Percentiles rank a stretch among this genome's conserved stretches.
Conservation (phyloP, 1,139 yeast genomes). For the Kodamaea derodonti region DNA sequence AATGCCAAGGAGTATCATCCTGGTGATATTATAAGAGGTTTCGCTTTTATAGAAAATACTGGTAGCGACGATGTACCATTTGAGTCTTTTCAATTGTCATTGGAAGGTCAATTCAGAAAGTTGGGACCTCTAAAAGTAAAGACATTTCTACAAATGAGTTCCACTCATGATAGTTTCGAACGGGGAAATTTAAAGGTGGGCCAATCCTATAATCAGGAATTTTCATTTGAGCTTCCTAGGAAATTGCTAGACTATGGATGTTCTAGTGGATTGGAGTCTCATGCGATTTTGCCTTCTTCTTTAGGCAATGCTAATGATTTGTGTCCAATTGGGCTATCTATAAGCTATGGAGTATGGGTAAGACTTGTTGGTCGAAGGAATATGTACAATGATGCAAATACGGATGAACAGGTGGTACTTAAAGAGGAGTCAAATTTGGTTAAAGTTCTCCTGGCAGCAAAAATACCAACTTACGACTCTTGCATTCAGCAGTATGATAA, state of each 20-base stretch:
- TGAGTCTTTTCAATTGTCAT: background rate
- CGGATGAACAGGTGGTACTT: constrained; percentile 39
- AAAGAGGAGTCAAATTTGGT: constrained; percentile 27
- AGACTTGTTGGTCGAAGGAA: constrained; percentile 21
- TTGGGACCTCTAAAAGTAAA: background rate
- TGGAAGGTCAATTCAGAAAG: background rate
- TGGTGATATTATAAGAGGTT: background rate
- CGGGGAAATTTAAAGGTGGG: constrained; percentile 22
- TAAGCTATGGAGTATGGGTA: constrained; percentile 19
- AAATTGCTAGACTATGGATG: constrained; percentile 20
- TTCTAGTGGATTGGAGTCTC: constrained; percentile 14
- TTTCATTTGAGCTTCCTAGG: constrained; percentile 22
- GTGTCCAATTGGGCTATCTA: constrained; percentile 16
- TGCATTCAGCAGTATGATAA: background rate
- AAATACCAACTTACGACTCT: background rate
- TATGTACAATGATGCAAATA: constrained; percentile 13
- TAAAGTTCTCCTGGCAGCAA: constrained; percentile 22
- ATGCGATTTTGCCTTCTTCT: constrained; percentile 20
- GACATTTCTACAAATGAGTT: constrained; percentile 25
- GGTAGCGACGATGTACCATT: background rate
- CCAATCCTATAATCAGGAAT: constrained; percentile 13
- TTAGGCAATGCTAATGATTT: constrained; percentile 17
- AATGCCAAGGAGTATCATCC: background rate
- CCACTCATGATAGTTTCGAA: constrained; percentile 18
- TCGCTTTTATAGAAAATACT: background rate